These are phyloP conservation scores for Primulina eburnea DNA, from an alignment of 257 asterid species.

Conservation along the genomic window DNA sequence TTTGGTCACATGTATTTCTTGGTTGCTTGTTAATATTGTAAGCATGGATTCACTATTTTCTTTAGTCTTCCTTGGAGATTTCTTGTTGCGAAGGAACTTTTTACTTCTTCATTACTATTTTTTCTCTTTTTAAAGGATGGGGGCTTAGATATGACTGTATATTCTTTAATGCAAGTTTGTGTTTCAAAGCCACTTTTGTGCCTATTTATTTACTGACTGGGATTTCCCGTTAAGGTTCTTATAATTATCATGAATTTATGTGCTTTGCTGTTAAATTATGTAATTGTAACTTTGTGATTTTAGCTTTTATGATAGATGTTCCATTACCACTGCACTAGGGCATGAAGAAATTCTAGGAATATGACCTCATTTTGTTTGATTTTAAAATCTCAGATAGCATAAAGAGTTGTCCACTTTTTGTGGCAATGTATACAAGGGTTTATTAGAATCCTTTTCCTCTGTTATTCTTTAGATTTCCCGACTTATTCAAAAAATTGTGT, in stretches of 20 bases:
- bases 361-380: constrained; percentile 13
- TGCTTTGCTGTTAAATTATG: constrained; percentile 10
- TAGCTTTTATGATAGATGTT: neutral
- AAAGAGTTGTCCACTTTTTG: neutral
- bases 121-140: neutral
- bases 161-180: neutral
- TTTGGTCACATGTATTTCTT: constrained; percentile 23
- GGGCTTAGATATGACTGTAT: neutral
- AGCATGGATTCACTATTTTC: constrained; percentile 15
- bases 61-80: constrained; percentile 3
- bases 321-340: constrained; percentile 6
- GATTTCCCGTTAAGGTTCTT: neutral
- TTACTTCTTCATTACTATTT: neutral
- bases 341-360: constrained; percentile 1
- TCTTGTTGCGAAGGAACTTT: neutral
- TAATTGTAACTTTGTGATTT: constrained; percentile 7
- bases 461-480: constrained; percentile 13
- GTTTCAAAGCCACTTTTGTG: constrained; percentile 12
- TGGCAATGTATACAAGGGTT: constrained; percentile 14
- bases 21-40: constrained; percentile 10
- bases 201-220: neutral
- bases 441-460: constrained; percentile 8
- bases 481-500: constrained; percentile 1
- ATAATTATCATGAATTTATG: constrained; percentile 6
- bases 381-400: constrained; percentile 13